A percentile compares a stretch with the other conserved stretches of the same genome.
Evolutionary conservation across 1,139 yeast genomes (phyloP).

Genomic region (Scheffersomyces quercinus): DNA sequence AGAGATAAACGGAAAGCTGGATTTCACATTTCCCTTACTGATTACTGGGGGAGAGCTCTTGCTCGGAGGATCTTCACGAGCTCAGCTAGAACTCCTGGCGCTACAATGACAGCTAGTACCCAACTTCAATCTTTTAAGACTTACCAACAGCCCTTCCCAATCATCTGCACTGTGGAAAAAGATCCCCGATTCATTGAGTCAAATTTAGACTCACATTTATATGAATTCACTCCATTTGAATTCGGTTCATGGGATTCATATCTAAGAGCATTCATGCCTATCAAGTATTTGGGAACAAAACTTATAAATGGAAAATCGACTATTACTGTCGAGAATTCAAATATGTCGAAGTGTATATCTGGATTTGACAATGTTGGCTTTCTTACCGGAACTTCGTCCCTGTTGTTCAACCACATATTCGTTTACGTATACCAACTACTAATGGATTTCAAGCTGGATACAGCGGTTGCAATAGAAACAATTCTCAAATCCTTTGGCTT

Average conservation of each 20-base stretch:
- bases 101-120: slow-evolving; percentile 32
- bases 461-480: slow-evolving; percentile 41
- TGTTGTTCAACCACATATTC: slow-evolving; percentile 61
- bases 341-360: slow-evolving; percentile 42
- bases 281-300: slow-evolving; percentile 55
- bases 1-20: slow-evolving; percentile 54
- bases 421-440: slow-evolving; percentile 46
- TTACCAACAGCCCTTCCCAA: slow-evolving; percentile 44
- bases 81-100: slow-evolving; percentile 37
- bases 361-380: slow-evolving; percentile 77
- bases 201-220: slow-evolving; percentile 30
- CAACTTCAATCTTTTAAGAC: slow-evolving; percentile 28
- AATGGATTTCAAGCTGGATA: slow-evolving; percentile 37
- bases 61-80: slow-evolving; percentile 47
- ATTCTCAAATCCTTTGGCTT: slow-evolving; percentile 52
- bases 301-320: slow-evolving; percentile 31
- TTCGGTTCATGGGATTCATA: slow-evolving; percentile 68
- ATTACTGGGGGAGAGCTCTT: slow-evolving; percentile 68
- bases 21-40: slow-evolving; percentile 59
- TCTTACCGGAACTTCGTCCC: slow-evolving; percentile 71
- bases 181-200: slow-evolving; percentile 21
- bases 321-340: slow-evolving; percentile 21
- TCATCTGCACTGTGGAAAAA: slow-evolving; percentile 37
- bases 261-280: slow-evolving; percentile 51
- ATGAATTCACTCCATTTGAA: slow-evolving; percentile 66